phyloP scores from a whole-genome alignment of 257 asterid genomes.

The Ilex aquifolium region DNA sequence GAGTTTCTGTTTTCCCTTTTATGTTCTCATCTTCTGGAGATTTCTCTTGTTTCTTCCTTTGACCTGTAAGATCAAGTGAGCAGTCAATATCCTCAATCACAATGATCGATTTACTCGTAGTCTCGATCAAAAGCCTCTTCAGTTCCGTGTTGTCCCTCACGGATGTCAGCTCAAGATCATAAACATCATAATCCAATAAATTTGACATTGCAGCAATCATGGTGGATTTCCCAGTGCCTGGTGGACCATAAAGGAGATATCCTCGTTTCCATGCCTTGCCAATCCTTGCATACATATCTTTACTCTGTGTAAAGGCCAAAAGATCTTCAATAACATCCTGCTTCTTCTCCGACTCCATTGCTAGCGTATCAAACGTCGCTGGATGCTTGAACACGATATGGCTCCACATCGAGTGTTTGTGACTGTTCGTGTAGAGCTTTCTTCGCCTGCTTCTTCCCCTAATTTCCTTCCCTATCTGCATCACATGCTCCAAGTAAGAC shows the following conservation, averaged over 20 bases:
- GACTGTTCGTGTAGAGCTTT: conserved; percentile 24
- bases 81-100: conserved; percentile 18
- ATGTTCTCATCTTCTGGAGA: background rate
- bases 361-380: conserved; percentile 17
- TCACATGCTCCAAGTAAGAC: conserved; percentile 24
- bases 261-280: conserved; percentile 20
- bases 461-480: conserved; percentile 18
- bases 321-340: conserved; percentile 18
- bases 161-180: conserved; percentile 22
- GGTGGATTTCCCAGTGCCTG: conserved; percentile 24
- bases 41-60: conserved; percentile 6
- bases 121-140: conserved; percentile 16
- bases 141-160: conserved; percentile 22
- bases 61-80: conserved; percentile 16
- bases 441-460: conserved; percentile 11
- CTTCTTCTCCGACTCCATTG: conserved; percentile 20
- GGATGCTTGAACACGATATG: conserved; percentile 26
- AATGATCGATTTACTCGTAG: conserved; percentile 6
- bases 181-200: conserved; percentile 19
- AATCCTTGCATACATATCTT: conserved; percentile 13
- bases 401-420: conserved; percentile 15
- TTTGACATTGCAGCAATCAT: conserved; percentile 32
- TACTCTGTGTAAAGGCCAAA: conserved; percentile 12
- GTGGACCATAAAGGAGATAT: conserved; percentile 17
- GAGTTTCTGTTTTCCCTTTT: background rate